Percentiles rank a stretch among this genome's conserved stretches.
Evolutionary conservation across 164 flowering plant genomes (phyloP).

Genomic region (Akebia trifoliata): DNA sequence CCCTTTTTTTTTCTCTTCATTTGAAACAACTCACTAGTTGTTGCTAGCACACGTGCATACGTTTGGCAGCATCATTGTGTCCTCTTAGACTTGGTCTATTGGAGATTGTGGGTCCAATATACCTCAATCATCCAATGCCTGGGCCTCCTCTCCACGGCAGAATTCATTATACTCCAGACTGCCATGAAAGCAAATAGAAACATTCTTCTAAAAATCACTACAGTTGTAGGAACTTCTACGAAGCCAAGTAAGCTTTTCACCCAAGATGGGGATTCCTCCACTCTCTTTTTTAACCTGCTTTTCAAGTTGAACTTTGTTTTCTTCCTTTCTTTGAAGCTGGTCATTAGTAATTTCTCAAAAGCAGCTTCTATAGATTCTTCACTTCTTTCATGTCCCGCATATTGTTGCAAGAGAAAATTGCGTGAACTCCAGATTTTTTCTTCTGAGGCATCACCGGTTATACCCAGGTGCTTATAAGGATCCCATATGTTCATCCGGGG

Average conservation of each 20-base stretch:
- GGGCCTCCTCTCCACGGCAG: conserved; percentile 97
- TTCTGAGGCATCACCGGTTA: conserved; percentile 62
- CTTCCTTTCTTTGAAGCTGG: conserved; percentile 70
- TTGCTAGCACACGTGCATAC: too few species aligned
- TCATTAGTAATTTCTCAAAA: conserved; percentile 80
- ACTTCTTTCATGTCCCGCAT: conserved; percentile 76
- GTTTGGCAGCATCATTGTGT: too few species aligned
- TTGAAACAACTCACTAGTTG: too few species aligned
- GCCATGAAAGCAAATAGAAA: conserved; percentile 90
- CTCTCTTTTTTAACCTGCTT: conserved; percentile 72
- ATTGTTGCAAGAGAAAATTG: conserved; percentile 74
- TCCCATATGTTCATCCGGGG: conserved; percentile 64
- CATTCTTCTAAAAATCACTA: conserved; percentile 71
- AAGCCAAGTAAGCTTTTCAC: conserved; percentile 58
- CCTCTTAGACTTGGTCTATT: too few species aligned
- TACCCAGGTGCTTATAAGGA: conserved; percentile 79
- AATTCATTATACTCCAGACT: conserved; percentile 86
- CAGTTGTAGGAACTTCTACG: conserved; percentile 76
- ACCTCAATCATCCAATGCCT: too few species aligned
- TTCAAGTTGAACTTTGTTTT: conserved; percentile 87
- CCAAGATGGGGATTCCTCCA: conserved; percentile 98
- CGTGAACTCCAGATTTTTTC: conserved; percentile 87
- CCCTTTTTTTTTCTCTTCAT: too few species aligned
- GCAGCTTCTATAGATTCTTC: conserved; percentile 92
- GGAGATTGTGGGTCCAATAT: too few species aligned